phyloP scores from a whole-genome alignment of 2,329 filamentous ascomycete genomes.

The Rutstroemia sp. region DNA sequence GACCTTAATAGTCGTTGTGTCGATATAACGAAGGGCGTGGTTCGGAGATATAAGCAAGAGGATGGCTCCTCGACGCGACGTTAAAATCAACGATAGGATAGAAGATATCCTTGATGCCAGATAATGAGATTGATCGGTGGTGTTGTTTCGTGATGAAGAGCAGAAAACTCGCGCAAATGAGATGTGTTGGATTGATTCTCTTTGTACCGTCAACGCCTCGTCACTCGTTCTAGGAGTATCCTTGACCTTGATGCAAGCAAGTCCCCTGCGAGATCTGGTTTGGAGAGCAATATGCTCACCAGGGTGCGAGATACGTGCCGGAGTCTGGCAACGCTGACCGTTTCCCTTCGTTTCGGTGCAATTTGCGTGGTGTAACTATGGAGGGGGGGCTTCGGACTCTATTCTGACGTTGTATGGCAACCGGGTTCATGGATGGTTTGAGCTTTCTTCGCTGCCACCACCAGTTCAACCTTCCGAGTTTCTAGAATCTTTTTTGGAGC shows the following conservation, averaged over 20 bases:
- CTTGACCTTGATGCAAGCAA: slow-evolving; percentile 24
- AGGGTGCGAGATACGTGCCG: slow-evolving; percentile 11
- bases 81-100: slow-evolving; percentile 4
- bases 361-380: slow-evolving; percentile 10
- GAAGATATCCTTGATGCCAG: neutral
- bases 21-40: neutral
- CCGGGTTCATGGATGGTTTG: slow-evolving; percentile 2
- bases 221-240: slow-evolving; percentile 23
- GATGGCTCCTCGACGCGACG: neutral
- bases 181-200: neutral
- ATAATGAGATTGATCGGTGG: slow-evolving; percentile 5
- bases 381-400: neutral
- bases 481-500: slow-evolving; percentile 1
- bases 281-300: slow-evolving; percentile 18
- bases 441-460: neutral
- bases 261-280: slow-evolving; percentile 22
- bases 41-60: neutral
- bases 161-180: slow-evolving; percentile 7
- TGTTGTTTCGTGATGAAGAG: neutral
- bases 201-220: slow-evolving; percentile 17
- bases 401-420: neutral
- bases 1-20: neutral
- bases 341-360: neutral
- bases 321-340: slow-evolving; percentile 7
- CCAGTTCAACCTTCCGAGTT: neutral